phyloP scores from a whole-genome alignment of 2,329 filamentous ascomycete genomes.

The Huntiella decipiens region DNA sequence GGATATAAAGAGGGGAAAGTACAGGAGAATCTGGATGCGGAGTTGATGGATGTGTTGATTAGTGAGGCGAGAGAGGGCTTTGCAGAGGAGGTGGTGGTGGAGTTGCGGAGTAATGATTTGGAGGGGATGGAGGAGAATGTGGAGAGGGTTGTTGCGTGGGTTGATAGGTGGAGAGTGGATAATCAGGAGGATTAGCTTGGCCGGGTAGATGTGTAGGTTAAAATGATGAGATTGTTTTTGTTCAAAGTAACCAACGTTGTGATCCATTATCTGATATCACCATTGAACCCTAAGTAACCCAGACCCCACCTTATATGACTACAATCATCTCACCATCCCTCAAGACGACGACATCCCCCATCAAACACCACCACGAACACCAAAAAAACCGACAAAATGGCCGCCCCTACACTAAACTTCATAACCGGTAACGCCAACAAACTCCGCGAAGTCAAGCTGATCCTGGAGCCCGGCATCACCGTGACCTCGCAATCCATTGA shows the following conservation, averaged over 20 bases:
- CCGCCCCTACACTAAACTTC: slow-evolving; percentile 50
- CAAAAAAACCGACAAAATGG: slow-evolving; percentile 19
- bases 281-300: background rate
- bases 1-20: slow-evolving; percentile 75
- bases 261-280: slow-evolving; percentile 43
- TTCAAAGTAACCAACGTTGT: background rate
- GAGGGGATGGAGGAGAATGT: slow-evolving; percentile 82
- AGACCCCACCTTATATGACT: background rate
- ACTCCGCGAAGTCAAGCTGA: slow-evolving; percentile 71
- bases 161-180: slow-evolving; percentile 11
- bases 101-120: slow-evolving; percentile 61
- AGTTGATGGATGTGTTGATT: slow-evolving; percentile 90
- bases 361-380: background rate
- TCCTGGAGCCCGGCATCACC: slow-evolving; percentile 56
- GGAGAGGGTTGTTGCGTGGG: slow-evolving; percentile 64
- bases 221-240: background rate
- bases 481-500: slow-evolving; percentile 61
- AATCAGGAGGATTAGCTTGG: background rate
- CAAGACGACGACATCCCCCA: background rate
- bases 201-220: no score
- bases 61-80: slow-evolving; percentile 81
- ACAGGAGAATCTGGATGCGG: slow-evolving; percentile 88
- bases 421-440: slow-evolving; percentile 96
- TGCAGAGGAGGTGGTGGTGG: slow-evolving; percentile 71
- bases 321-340: background rate